Base-by-base conservation (phyloP, 495 filamentous ascomycete genomes). In the Elaphomyces granulatus region DNA sequence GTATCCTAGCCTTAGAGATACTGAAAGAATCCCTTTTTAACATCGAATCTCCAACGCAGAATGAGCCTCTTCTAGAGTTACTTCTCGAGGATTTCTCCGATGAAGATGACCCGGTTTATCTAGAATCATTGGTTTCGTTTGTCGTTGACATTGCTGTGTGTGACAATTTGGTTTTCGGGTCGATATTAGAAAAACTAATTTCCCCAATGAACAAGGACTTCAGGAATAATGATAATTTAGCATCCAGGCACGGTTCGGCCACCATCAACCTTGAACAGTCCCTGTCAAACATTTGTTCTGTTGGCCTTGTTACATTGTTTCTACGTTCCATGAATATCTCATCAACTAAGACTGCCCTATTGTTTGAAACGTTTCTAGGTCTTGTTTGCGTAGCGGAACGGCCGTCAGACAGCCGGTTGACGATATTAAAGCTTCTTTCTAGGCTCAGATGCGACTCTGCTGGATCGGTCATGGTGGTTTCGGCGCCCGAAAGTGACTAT, bases 361-460 rank as follows among this genome's bases (percentile, higher is more conserved):
- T 60, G 7, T 68, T 60, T 31, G 61, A 66, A 33, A 49, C 61
- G 4, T 47, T 66, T 23, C 31, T 64, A 19, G 48, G 49, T 6
- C 61, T 68, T 16, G 37, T 43, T 14, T 37, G 33, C 10, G 33
- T 37, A 23, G 15, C 20, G 2, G 55, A 60, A 21, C 55, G 64
- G 12, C 53, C 63, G 30, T 63, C 70, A 7, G 80, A 84, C 56
- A 76, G 84, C 34, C 80, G 85, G 8, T 61, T 95, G 17, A 80
- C 77, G 8, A 80, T 80, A 3, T 73, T 94, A 63, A 92, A 85
- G 49, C 59, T 94, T 33, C 64, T 96, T 4, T 87, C 90, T 51
- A 75, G 88, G 15, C 61, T 96, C 15, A 72, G 88, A 36, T 83
- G 83, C 19, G 83, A 94, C 52, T 81, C 75, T 20, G 72, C 77